Conservation (phyloP, 2,329 filamentous ascomycete species). For the Coleophoma crateriformis region DNA sequence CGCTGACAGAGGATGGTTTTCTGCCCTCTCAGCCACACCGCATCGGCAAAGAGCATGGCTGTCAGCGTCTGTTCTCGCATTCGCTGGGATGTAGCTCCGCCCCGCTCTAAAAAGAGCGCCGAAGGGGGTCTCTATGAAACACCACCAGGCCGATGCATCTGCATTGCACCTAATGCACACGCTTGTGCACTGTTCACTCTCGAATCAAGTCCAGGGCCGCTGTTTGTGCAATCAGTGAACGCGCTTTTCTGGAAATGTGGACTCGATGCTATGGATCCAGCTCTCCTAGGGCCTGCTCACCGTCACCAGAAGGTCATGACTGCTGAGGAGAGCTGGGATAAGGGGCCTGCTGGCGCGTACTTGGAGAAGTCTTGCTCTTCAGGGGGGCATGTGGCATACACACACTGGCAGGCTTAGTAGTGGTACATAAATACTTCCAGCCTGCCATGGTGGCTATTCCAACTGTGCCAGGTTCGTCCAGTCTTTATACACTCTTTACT, state of each 20-base stretch:
- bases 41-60: background rate
- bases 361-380: background rate
- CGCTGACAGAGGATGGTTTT: background rate
- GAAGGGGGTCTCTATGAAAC: background rate
- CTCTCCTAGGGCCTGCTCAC: background rate
- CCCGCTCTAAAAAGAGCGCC: background rate
- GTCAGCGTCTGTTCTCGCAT: background rate
- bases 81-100: background rate
- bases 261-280: background rate
- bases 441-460: background rate
- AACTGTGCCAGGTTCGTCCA: background rate
- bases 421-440: background rate
- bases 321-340: background rate
- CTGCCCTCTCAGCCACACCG: background rate
- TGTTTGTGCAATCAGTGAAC: background rate
- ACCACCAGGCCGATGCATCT: background rate
- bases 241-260: background rate
- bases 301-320: background rate
- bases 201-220: background rate
- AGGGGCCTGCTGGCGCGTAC: background rate
- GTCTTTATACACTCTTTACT: background rate
- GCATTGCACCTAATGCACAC: background rate
- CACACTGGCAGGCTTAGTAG: background rate
- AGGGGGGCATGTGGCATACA: conserved; percentile 1
- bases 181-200: background rate